Conservation (phyloP, 768 basidiomycete genomes). For the Glaciozyma antarctica region DNA sequence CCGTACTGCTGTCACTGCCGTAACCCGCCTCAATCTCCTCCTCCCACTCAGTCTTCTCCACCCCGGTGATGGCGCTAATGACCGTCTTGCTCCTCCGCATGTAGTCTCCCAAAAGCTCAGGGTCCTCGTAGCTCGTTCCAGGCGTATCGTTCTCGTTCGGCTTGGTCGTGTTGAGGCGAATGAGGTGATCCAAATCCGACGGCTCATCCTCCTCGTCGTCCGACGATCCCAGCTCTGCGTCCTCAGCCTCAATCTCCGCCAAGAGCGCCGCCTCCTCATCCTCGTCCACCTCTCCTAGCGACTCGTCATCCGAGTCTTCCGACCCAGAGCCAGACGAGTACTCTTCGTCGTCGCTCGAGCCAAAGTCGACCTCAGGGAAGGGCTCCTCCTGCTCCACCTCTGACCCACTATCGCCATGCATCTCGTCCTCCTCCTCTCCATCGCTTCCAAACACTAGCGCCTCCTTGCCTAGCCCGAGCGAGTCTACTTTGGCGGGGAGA, state of each 20-base stretch:
- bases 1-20: slow-evolving; percentile 82
- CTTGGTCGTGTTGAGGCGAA: slow-evolving; percentile 32
- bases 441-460: slow-evolving; percentile 24
- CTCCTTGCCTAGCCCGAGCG: slow-evolving; percentile 12
- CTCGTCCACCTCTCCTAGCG: slow-evolving; percentile 34
- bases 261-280: slow-evolving; percentile 36
- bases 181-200: slow-evolving; percentile 40
- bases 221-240: slow-evolving; percentile 40
- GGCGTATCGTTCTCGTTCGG: slow-evolving; percentile 31
- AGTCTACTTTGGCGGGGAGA: background rate
- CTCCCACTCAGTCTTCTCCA: slow-evolving; percentile 33
- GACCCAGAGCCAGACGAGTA: slow-evolving; percentile 32
- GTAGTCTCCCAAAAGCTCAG: slow-evolving; percentile 31
- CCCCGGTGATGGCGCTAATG: slow-evolving; percentile 69
- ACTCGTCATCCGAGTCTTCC: slow-evolving; percentile 39
- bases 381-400: slow-evolving; percentile 50
- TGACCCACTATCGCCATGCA: background rate
- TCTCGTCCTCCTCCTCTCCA: slow-evolving; percentile 21
- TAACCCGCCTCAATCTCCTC: slow-evolving; percentile 76
- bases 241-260: slow-evolving; percentile 40
- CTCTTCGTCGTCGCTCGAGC: slow-evolving; percentile 37
- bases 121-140: slow-evolving; percentile 3
- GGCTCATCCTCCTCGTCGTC: slow-evolving; percentile 40
- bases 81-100: slow-evolving; percentile 59
- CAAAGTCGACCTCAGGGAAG: slow-evolving; percentile 55